phyloP scores from a whole-genome alignment of 2,329 filamentous ascomycete genomes.

The Xylaria sp. region DNA sequence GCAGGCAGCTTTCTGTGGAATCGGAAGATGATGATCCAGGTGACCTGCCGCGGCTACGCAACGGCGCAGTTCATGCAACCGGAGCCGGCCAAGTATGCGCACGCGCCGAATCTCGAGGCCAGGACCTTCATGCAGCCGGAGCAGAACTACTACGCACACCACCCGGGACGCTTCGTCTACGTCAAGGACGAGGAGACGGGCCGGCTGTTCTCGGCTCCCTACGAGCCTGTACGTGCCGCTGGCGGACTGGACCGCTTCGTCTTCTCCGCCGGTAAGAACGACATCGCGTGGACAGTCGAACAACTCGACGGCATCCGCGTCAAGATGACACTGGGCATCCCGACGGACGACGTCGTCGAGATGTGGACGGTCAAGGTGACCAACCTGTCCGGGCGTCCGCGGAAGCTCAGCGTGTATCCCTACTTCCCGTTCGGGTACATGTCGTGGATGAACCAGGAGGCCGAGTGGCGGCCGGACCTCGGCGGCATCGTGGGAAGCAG shows the following conservation, averaged over 20 bases:
- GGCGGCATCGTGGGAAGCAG: constrained; percentile 54
- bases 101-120: constrained; percentile 59
- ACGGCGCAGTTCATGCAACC: constrained; percentile 64
- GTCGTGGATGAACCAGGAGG: constrained; percentile 65
- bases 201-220: constrained; percentile 56
- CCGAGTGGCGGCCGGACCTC: constrained; percentile 52
- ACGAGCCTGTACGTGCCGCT: constrained; percentile 57
- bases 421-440: constrained; percentile 63
- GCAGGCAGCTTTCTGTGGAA: constrained; percentile 62
- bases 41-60: constrained; percentile 61
- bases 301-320: constrained; percentile 53
- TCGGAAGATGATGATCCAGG: constrained; percentile 63
- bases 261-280: constrained; percentile 58
- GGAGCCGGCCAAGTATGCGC: constrained; percentile 62
- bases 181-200: constrained; percentile 57
- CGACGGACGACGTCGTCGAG: constrained; percentile 57
- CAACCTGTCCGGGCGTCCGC: constrained; percentile 49
- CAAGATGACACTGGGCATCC: constrained; percentile 54
- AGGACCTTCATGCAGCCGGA: constrained; percentile 65
- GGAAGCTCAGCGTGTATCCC: constrained; percentile 55
- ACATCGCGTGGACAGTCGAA: constrained; percentile 57
- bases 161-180: constrained; percentile 62
- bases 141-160: constrained; percentile 61
- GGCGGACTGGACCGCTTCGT: constrained; percentile 50
- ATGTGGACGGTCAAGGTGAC: constrained; percentile 57